These are phyloP conservation scores for Beta lomatogona DNA, from an alignment of 179 eudicot species.

Conservation along the genomic window DNA sequence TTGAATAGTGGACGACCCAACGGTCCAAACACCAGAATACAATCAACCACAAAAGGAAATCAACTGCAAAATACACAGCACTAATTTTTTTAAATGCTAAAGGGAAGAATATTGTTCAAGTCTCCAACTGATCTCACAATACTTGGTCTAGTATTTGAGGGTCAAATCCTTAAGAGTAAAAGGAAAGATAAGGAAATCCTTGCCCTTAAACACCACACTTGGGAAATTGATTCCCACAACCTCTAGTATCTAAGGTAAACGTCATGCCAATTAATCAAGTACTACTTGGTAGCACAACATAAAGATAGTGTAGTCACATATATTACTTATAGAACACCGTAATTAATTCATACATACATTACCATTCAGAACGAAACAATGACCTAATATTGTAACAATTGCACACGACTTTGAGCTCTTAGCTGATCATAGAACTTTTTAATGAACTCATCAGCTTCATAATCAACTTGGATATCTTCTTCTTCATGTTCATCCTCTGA, in stretches of 20 bases:
- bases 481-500: conserved; percentile 30
- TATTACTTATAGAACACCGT: conserved; percentile 12
- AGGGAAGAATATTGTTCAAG: no score
- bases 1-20: conserved; percentile 21
- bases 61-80: conserved; percentile 9
- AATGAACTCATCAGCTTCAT: conserved; percentile 40
- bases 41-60: background rate
- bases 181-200: no score
- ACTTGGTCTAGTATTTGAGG: no score
- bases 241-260: no score
- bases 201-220: no score
- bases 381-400: conserved; percentile 32
- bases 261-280: no score
- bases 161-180: no score
- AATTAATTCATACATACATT: background rate
- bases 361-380: background rate
- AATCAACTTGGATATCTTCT: conserved; percentile 35
- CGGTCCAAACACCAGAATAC: conserved; percentile 18
- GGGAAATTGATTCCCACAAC: no score
- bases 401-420: conserved; percentile 38
- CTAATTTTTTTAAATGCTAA: background rate
- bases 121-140: no score
- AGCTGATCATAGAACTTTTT: conserved; percentile 35
- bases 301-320: background rate
- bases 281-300: no score